Evolutionary conservation across 75 land plant genomes (phyloP), one percentile per base, ranked within the genome.

Genomic region (Selaginella moellendorffii): DNA sequence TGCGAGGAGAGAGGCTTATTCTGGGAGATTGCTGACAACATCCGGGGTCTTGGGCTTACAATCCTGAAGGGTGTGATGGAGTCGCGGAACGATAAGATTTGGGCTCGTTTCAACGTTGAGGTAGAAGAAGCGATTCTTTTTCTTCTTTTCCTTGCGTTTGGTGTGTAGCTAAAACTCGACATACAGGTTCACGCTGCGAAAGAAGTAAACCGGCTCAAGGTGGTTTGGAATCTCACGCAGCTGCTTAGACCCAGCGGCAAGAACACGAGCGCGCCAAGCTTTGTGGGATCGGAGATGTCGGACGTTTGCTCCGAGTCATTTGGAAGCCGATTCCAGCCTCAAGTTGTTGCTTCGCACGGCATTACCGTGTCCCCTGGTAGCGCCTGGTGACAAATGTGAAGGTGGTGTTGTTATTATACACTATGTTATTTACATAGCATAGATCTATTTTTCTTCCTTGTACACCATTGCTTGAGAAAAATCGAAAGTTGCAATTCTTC

Each of bases 21-120:
- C 65, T 65, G 83, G 23, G 91, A 87, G 71, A 87, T 87, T 69
- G 91, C 86, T 62, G 86, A 87, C 23, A 36, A 73, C 12, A 77
- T 87, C 36, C 73, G 79, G 63, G 76, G 87, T 54, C 9, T 87
- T 76, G 91, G 86, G 2, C 72, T 87, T 67, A 79, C 86, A 28
- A 87, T 87, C 68, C 71, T 87, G 72, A 87, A 83, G 75, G 86
- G 91, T 26, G 77, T 79, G 1, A 83, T 87, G 84, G 86, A 87
- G 71, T 31, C 72, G 22, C 80, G 80, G 8, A 63, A 76, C 67
- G 75, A 79, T 51, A 83, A 83, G 67, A 79, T 83, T 20, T 87
- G 91, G 91, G 91, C 87, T 23, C 82, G 74, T 19, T 87, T 87
- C 74, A 65, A 79, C 1, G 87, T 87, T 0, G 91, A 83, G 91